Percentiles rank a stretch among this genome's conserved stretches.
These are phyloP conservation scores for Candida stauntonica DNA, from an alignment of 805 yeast species.

Conservation along the genomic window DNA sequence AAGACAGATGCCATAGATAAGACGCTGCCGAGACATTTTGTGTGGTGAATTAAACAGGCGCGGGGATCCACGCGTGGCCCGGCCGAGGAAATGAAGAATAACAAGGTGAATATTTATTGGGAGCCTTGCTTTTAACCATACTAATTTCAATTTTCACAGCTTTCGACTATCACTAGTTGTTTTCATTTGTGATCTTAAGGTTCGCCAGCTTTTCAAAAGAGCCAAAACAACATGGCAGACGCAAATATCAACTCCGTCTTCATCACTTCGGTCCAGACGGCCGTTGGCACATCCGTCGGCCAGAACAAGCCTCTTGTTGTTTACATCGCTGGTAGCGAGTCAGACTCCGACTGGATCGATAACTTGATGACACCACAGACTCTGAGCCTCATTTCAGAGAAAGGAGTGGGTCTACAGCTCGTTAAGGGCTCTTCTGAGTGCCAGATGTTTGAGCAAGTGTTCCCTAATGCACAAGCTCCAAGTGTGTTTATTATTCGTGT, in stretches of 20 bases:
- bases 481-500: constrained; percentile 50
- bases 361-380: constrained; percentile 13
- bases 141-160: no score
- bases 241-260: constrained; percentile 19
- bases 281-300: constrained; percentile 37
- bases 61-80: no score
- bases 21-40: neutral
- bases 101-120: no score
- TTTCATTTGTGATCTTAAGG: no score
- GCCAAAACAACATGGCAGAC: no score
- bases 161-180: no score
- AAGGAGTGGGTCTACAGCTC: constrained; percentile 40
- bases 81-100: no score
- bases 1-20: neutral
- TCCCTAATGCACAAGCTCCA: constrained; percentile 48
- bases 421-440: constrained; percentile 40
- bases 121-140: no score
- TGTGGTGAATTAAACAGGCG: neutral
- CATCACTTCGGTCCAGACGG: constrained; percentile 30
- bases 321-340: constrained; percentile 27
- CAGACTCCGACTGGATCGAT: constrained; percentile 24
- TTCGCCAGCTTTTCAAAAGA: no score
- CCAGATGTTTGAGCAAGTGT: constrained; percentile 48
- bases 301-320: constrained; percentile 37
- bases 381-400: constrained; percentile 17